phyloP scores from a whole-genome alignment of 1,139 yeast genomes.

The Debaryomyces sp. region DNA sequence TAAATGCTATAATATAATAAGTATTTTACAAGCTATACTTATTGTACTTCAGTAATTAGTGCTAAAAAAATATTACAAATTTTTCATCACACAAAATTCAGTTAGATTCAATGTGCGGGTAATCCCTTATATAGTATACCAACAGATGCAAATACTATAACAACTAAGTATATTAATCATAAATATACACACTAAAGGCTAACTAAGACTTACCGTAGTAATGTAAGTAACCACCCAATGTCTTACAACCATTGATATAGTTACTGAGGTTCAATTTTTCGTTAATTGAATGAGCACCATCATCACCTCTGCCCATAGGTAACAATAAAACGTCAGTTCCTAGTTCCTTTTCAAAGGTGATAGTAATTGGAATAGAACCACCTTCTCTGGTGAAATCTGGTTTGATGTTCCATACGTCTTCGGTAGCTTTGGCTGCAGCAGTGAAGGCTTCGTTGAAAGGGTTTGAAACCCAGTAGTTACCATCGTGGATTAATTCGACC shows the following conservation, averaged over 20 bases:
- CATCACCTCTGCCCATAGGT: constrained; percentile 99
- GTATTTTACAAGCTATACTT: background rate
- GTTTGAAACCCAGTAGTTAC: constrained; percentile 94
- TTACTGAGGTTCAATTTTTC: constrained; percentile 89
- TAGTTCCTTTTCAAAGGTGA: constrained; percentile 85
- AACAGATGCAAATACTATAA: background rate
- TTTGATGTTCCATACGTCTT: constrained; percentile 90
- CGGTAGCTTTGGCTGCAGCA: constrained; percentile 93
- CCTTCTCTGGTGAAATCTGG: constrained; percentile 99
- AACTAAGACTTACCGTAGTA: constrained; percentile 58
- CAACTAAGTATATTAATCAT: background rate
- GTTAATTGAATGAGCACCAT: constrained; percentile 97
- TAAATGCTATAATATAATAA: constrained; percentile 1
- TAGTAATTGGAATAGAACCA: constrained; percentile 95
- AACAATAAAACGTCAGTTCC: constrained; percentile 83
- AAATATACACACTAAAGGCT: background rate
- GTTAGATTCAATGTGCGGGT: constrained; percentile 5
- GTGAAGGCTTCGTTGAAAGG: constrained; percentile 92
- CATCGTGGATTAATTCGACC: constrained; percentile 86
- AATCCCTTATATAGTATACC: background rate
- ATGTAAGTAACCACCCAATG: constrained; percentile 91
- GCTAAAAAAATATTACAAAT: constrained; percentile 5
- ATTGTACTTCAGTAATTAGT: background rate
- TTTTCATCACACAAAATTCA: constrained; percentile 8
- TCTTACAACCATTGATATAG: constrained; percentile 92